Conservation (phyloP, 1,284 basidiomycete species). For the Coriolopsis trogii region DNA sequence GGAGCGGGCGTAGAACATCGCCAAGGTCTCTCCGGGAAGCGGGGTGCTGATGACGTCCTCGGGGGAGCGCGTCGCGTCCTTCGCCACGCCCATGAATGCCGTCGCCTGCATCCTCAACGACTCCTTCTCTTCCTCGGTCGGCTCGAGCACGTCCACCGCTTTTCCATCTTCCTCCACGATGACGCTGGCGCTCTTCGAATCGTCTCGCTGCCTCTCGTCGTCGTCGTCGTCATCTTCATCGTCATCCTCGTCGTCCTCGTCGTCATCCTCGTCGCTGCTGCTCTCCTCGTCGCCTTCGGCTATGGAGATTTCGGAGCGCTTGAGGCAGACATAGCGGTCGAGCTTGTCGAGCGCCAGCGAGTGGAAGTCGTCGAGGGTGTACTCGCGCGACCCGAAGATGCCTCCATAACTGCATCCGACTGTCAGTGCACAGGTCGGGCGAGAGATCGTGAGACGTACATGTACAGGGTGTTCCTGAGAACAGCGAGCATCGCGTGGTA, state of each 20-base stretch:
- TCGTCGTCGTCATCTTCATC: constrained; percentile 51
- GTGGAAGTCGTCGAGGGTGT: constrained; percentile 86
- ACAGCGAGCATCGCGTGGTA: constrained; percentile 94
- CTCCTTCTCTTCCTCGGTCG: constrained; percentile 31
- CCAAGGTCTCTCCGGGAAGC: constrained; percentile 85
- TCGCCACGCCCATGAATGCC: constrained; percentile 75
- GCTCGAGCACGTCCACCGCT: constrained; percentile 17
- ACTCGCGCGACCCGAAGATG: constrained; percentile 83
- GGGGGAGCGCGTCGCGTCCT: constrained; percentile 62
- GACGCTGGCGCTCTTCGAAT: constrained; percentile 25
- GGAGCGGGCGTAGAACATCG: constrained; percentile 84
- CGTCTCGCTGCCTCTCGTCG: constrained; percentile 34
- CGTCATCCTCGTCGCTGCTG: constrained; percentile 59
- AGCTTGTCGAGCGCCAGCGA: constrained; percentile 80
- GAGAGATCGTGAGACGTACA: no score
- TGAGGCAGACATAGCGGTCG: constrained; percentile 75
- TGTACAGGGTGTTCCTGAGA: constrained; percentile 83
- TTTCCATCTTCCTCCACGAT: constrained; percentile 21
- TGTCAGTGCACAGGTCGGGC: not conserved
- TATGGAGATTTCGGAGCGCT: constrained; percentile 63
- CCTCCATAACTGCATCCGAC: constrained; percentile 86
- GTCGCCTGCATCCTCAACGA: constrained; percentile 66
- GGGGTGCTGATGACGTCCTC: constrained; percentile 86
- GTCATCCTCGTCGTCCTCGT: constrained; percentile 50
- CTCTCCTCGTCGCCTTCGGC: constrained; percentile 64